Evolutionary conservation across 2,329 filamentous ascomycete species (phyloP).

Genomic region (Dactylonectria macrodidyma): DNA sequence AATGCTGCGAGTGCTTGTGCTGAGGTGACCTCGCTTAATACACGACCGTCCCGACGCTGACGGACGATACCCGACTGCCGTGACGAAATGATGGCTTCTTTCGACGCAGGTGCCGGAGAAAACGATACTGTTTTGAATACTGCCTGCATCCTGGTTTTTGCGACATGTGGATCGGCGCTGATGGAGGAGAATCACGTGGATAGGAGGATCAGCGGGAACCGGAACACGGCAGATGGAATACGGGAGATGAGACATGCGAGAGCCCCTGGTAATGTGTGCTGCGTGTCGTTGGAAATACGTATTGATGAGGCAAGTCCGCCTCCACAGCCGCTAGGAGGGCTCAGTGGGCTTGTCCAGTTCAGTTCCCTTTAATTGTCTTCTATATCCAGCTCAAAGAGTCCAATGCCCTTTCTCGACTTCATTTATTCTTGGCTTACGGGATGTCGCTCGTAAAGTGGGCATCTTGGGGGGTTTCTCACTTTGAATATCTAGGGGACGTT

Average conservation of each 20-base stretch:
- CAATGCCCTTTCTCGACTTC: background rate
- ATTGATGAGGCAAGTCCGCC: background rate
- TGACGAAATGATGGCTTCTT: conserved; percentile 8
- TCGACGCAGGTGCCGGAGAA: background rate
- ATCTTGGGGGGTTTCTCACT: background rate
- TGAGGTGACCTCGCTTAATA: conserved; percentile 38
- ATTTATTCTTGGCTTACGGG: background rate
- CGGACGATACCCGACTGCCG: conserved; percentile 15
- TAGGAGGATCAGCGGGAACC: conserved; percentile 9
- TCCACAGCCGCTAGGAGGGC: background rate
- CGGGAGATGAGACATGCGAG: conserved; percentile 21
- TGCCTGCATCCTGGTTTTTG: background rate
- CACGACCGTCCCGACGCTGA: conserved; percentile 1
- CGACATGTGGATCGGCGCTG: background rate
- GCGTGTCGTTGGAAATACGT: conserved; percentile 8
- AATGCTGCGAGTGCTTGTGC: conserved; percentile 59
- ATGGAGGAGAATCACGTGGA: conserved; percentile 20
- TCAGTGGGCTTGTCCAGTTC: background rate
- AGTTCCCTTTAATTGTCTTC: background rate
- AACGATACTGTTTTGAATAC: conserved; percentile 1
- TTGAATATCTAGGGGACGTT: background rate
- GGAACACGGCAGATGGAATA: conserved; percentile 15
- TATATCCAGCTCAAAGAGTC: background rate
- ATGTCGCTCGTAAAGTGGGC: background rate
- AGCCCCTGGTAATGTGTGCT: conserved; percentile 11